phyloP scores from a whole-genome alignment of 2,329 filamentous ascomycete genomes.

The Fusarium vanettenii region DNA sequence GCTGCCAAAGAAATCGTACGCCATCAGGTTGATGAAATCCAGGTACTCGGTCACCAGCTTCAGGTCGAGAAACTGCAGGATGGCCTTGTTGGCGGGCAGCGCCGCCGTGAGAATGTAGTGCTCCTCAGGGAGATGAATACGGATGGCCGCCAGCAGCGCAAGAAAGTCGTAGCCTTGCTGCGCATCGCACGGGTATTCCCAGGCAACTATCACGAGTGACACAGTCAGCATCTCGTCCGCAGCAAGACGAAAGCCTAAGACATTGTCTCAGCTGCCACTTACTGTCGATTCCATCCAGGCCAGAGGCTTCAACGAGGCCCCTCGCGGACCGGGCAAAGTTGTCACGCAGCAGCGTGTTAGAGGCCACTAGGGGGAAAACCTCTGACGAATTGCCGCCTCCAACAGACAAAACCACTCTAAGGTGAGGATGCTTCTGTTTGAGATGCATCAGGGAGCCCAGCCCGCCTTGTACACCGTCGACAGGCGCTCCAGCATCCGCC shows the following conservation, averaged over 20 bases:
- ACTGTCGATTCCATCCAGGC: constrained; percentile 76
- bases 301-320: constrained; percentile 76
- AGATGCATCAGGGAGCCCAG: constrained; percentile 79
- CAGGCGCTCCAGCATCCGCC: constrained; percentile 78
- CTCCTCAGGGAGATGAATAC: constrained; percentile 74
- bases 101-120: constrained; percentile 78
- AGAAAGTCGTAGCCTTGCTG: constrained; percentile 78
- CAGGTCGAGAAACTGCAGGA: constrained; percentile 77
- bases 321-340: constrained; percentile 77
- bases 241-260: background rate
- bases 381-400: constrained; percentile 75
- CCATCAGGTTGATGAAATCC: constrained; percentile 82
- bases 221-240: constrained; percentile 18
- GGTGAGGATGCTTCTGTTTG: constrained; percentile 75
- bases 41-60: constrained; percentile 71
- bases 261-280: constrained; percentile 34
- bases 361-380: constrained; percentile 75
- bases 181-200: constrained; percentile 78
- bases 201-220: constrained; percentile 70
- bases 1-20: constrained; percentile 81
- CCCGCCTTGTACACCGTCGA: constrained; percentile 78
- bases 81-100: constrained; percentile 74
- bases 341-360: constrained; percentile 68
- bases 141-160: constrained; percentile 73
- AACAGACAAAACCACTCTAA: constrained; percentile 82